Base-by-base conservation (phyloP, 2,329 filamentous ascomycete genomes). In the Botrytis tulipae region DNA sequence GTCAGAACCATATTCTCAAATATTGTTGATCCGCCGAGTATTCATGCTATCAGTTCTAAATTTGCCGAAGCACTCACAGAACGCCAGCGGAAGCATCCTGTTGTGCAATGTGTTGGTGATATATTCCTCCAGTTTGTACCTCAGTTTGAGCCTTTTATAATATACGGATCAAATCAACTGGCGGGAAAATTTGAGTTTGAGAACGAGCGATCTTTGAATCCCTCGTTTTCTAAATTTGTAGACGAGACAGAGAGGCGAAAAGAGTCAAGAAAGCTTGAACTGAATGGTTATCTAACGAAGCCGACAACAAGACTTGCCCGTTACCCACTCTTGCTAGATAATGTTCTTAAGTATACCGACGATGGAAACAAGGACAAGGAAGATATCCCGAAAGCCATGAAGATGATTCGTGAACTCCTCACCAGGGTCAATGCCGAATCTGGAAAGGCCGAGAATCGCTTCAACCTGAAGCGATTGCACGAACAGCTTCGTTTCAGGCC, bases 181-280 rank as follows among this genome's bases (percentile, higher is more conserved):
- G 97, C 97, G 82, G 96, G 93, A 78, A 98, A 99, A 82, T 98
- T 95, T 80, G 96, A 98, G 81, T 99, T 98, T 81, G 96, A 99
- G 83, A 96, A 96, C 79, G 96, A 99, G 84, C 93, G 96, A 78
- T 91, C 92, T 25, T 88, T 90, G 73, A 99, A 99, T 79, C 88
- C 91, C 1, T 89, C 89, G 59, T 99, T 99, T 82, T 86, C 92
- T 70, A 93, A 92, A 79, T 98, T 98, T 78, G 96, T 98, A 40
- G 96, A 99, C 77, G 95, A 98, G 82, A 97, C 97, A 9, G 96
- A 99, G 83, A 88, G 96, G 74, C 89, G 97, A 78, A 98, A 98
- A 82, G 96, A 99, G 82, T 98, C 95, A 9, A 90, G 96, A 76
- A 99, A 99, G 83, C 87, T 99, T 65, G 96, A 99, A 83, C 86